Evolutionary conservation across 1,139 yeast species (phyloP).

Genomic region (Martiniozyma asiatica): DNA sequence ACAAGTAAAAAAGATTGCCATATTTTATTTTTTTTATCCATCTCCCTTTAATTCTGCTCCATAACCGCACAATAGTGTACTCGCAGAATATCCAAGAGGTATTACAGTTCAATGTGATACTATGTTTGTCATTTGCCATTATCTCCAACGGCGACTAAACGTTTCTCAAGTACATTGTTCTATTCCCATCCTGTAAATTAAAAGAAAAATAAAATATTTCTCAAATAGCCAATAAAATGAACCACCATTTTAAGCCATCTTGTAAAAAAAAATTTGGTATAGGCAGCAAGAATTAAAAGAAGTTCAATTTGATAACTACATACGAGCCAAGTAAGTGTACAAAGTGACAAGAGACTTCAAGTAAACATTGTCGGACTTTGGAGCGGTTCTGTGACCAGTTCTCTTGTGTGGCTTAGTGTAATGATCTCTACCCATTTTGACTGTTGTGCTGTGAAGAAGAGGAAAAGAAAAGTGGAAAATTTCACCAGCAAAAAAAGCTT

Average conservation of each 20-base stretch:
- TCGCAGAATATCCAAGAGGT: too few species aligned
- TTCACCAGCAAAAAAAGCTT: slow-evolving; percentile 1
- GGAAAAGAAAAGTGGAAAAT: not conserved
- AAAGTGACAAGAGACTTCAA: slow-evolving; percentile 93
- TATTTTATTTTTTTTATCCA: too few species aligned
- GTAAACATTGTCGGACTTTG: slow-evolving; percentile 99
- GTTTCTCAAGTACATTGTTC: too few species aligned
- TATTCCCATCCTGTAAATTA: too few species aligned
- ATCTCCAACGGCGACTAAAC: slow-evolving; percentile 1
- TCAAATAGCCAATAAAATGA: too few species aligned
- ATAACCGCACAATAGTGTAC: slow-evolving; percentile 22
- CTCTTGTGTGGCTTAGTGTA: slow-evolving; percentile 91
- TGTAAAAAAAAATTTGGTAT: too few species aligned
- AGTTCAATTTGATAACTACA: slow-evolving; percentile 28
- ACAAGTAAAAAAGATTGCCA: not conserved
- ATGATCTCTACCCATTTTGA: slow-evolving; percentile 95
- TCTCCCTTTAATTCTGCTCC: slow-evolving; percentile 22
- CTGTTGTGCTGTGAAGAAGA: slow-evolving; percentile 4
- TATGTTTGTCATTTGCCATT: too few species aligned
- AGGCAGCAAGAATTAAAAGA: slow-evolving; percentile 14
- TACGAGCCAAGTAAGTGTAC: slow-evolving; percentile 99
- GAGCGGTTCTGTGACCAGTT: slow-evolving; percentile 96
- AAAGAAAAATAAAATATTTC: not conserved
- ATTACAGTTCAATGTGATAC: too few species aligned
- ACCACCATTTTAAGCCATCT: too few species aligned